Percentiles rank a stretch among this genome's conserved stretches.
Evolutionary conservation across 2,329 filamentous ascomycete genomes (phyloP).

Genomic region (Trichoderma sp.): DNA sequence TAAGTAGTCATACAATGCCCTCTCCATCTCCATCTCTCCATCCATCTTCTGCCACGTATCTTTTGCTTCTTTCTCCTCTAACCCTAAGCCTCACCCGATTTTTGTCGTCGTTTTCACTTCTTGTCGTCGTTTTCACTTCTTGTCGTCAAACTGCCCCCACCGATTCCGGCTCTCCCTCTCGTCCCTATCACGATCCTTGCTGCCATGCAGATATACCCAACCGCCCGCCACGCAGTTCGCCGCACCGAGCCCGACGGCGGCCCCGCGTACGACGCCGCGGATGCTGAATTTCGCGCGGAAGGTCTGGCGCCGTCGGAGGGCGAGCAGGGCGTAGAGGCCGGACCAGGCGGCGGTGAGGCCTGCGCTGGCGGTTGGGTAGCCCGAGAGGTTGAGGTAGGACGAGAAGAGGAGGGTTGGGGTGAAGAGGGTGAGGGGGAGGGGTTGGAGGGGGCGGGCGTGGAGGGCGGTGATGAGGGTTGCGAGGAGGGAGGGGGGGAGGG

Average conservation of each 20-base stretch:
- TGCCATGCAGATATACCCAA: slow-evolving; percentile 52
- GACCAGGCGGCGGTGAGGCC: slow-evolving; percentile 56
- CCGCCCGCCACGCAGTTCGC: slow-evolving; percentile 50
- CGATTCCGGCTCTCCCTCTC: slow-evolving; percentile 49
- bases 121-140: slow-evolving; percentile 18
- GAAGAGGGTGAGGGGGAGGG: slow-evolving; percentile 52
- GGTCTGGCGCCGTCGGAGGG: slow-evolving; percentile 47
- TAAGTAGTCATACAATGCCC: background rate
- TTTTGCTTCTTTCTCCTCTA: background rate
- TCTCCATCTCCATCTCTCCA: background rate
- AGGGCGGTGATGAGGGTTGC: slow-evolving; percentile 57
- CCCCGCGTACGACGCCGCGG: slow-evolving; percentile 50
- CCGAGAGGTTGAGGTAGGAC: slow-evolving; percentile 59
- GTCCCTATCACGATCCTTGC: slow-evolving; percentile 49
- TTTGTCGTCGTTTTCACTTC: background rate
- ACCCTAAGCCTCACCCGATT: background rate
- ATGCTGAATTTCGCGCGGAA: slow-evolving; percentile 44
- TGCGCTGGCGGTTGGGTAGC: slow-evolving; percentile 56
- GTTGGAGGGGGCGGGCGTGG: slow-evolving; percentile 53
- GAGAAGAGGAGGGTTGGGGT: slow-evolving; percentile 54
- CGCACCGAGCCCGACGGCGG: slow-evolving; percentile 49
- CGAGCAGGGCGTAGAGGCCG: slow-evolving; percentile 56
- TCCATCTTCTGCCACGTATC: background rate
- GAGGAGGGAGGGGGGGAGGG: slow-evolving; percentile 54
- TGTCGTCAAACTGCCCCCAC: slow-evolving; percentile 41